Evolutionary conservation across 345 rosid species (phyloP).

Genomic region (Cardamine resedifolia): DNA sequence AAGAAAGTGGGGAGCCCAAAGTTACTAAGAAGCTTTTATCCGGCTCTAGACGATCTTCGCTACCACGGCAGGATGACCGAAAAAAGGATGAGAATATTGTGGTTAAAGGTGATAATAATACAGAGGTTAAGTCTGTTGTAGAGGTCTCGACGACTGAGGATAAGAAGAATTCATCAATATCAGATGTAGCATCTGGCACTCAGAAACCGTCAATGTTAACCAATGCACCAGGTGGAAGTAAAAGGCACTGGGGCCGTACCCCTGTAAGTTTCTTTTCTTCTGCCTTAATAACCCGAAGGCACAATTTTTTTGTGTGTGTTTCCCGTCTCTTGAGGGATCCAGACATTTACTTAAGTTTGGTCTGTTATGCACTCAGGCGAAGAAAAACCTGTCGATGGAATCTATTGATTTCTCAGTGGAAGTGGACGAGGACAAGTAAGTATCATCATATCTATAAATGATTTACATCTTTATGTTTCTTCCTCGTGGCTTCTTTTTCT

Average conservation of each 20-base stretch:
- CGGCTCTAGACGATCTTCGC: constrained; percentile 37
- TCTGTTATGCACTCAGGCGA: constrained; percentile 54
- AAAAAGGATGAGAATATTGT: constrained; percentile 34
- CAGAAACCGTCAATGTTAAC: constrained; percentile 45
- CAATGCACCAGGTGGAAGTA: constrained; percentile 41
- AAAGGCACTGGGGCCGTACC: constrained; percentile 62
- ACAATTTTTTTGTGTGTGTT: background rate
- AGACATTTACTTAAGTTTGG: constrained; percentile 1
- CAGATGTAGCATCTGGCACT: constrained; percentile 34
- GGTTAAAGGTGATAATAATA: constrained; percentile 12
- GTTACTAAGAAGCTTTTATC: constrained; percentile 39
- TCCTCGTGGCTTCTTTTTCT: background rate
- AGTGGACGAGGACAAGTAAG: constrained; percentile 66
- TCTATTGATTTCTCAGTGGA: constrained; percentile 57
- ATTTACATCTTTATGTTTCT: constrained; percentile 19
- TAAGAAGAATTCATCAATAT: constrained; percentile 31
- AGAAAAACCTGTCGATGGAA: constrained; percentile 79
- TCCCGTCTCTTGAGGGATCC: background rate
- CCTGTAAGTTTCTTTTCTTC: constrained; percentile 57
- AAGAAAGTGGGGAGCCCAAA: constrained; percentile 34
- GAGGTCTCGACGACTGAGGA: constrained; percentile 36
- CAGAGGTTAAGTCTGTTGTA: constrained; percentile 37
- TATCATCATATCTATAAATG: constrained; percentile 34
- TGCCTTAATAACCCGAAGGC: background rate
- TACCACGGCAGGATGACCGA: constrained; percentile 32